Base-by-base conservation (phyloP, 768 basidiomycete genomes). In the Hygrocybe coccinea region DNA sequence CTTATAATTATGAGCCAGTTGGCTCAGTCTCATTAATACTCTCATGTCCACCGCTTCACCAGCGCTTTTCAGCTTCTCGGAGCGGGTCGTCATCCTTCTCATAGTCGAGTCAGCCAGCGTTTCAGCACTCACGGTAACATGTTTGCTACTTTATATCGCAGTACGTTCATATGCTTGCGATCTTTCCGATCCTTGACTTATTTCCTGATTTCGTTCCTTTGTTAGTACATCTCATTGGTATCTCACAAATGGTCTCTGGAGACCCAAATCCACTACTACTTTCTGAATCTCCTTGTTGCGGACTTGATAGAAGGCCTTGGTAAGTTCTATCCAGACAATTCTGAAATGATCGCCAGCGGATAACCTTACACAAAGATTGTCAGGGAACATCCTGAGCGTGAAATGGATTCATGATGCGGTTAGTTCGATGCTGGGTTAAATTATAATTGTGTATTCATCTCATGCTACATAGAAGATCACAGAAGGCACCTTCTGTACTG, bases 311-410 rank as follows among this genome's bases (percentile, higher is more conserved):
- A 70, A 62, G 71, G 67, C 15, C 64, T 69, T 21, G 70, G 70
- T 71, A 54, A 53, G 21, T 35, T 38, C 3, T 39, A 38, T n/a
- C n/a, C n/a, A n/a, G n/a, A n/a, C n/a, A n/a, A n/a, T n/a, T n/a
- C n/a, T 38, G 17, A 17, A 17, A 39, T 51, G 19, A 7, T 19
- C 7, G 19, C n/a, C 5, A 37, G 25, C 11, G 33, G 21, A 14
- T 5, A 34, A 19, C 3, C 34, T 38, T 12, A 46, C 21, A 19
- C 17, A 15, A 19, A 7, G 9, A 11, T 14, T 35, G 14, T 19
- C 54, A 75, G 74, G 76, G 1, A 71, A 72, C 1, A 59, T 76
- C n/a, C 65, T 77, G 57, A 62, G 74, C 50, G 59, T 72, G 29
- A 65, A 60, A 57, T 75, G 74, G 74, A 60, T 69, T 24, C 25